Evolutionary conservation across 305 asterid genomes (phyloP).

Genomic region (Fraxinus paxiana): DNA sequence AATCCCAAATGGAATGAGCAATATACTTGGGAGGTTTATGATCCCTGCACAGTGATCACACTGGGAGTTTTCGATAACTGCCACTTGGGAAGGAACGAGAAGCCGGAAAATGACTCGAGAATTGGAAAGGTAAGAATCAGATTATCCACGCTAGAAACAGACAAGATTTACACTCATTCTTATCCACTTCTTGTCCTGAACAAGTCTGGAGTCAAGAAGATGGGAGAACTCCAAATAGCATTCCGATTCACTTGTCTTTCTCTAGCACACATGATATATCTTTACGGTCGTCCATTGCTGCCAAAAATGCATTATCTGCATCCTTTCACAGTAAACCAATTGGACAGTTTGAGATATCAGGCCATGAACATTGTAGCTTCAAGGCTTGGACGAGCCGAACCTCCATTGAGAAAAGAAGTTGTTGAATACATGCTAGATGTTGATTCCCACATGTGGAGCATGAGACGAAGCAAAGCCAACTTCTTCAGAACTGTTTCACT

Average conservation of each 20-base stretch:
- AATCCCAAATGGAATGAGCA: slow-evolving; percentile 57
- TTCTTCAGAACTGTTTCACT: slow-evolving; percentile 47
- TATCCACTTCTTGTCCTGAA: slow-evolving; percentile 56
- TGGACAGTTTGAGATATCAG: slow-evolving; percentile 50
- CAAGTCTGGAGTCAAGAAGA: slow-evolving; percentile 50
- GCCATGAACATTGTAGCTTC: slow-evolving; percentile 55
- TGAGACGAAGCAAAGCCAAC: slow-evolving; percentile 64
- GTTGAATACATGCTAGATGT: slow-evolving; percentile 62
- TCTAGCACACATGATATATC: slow-evolving; percentile 36
- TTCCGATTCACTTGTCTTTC: slow-evolving; percentile 49
- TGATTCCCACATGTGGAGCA: slow-evolving; percentile 67
- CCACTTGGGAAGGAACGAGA: slow-evolving; percentile 36
- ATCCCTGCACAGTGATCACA: slow-evolving; percentile 51
- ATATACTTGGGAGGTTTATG: slow-evolving; percentile 54
- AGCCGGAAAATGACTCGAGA: slow-evolving; percentile 32
- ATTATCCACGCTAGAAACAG: slow-evolving; percentile 48
- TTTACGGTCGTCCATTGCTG: slow-evolving; percentile 43
- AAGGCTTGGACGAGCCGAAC: slow-evolving; percentile 56
- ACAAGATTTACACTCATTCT: slow-evolving; percentile 45
- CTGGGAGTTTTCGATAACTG: slow-evolving; percentile 45
- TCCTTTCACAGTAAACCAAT: slow-evolving; percentile 50
- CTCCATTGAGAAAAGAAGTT: slow-evolving; percentile 51
- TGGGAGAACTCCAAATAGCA: slow-evolving; percentile 56
- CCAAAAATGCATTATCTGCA: slow-evolving; percentile 65
- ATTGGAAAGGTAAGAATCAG: slow-evolving; percentile 59